Evolutionary conservation across 140 eudicot species (phyloP).

Genomic region (Anethum foeniculum): DNA sequence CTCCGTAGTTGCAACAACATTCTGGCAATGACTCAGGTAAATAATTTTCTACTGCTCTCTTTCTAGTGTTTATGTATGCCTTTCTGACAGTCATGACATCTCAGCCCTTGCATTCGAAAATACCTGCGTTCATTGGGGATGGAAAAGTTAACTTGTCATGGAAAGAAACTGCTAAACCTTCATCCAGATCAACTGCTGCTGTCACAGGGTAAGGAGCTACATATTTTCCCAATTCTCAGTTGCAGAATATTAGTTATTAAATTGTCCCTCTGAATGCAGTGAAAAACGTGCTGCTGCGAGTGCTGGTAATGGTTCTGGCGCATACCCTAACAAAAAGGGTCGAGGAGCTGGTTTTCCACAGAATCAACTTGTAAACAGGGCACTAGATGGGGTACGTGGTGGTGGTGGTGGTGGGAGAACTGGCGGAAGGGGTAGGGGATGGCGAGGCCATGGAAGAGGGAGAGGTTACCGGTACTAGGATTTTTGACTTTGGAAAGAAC

Average conservation of each 20-base stretch:
- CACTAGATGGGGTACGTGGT: constrained; percentile 36
- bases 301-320: constrained; percentile 36
- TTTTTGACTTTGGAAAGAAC: not conserved
- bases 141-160: constrained; percentile 45
- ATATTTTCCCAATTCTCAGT: not conserved
- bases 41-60: not conserved
- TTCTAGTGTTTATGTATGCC: not conserved
- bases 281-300: constrained; percentile 30
- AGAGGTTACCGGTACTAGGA: constrained; percentile 22
- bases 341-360: constrained; percentile 41
- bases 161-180: constrained; percentile 43
- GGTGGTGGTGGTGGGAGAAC: constrained; percentile 31
- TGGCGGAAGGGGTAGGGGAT: constrained; percentile 32
- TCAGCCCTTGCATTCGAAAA: constrained; percentile 49
- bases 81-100: not conserved
- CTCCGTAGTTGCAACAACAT: constrained; percentile 54
- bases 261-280: constrained; percentile 21
- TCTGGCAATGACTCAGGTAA: constrained; percentile 57
- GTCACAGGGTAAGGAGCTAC: constrained; percentile 36
- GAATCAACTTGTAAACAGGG: constrained; percentile 49
- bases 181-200: constrained; percentile 23
- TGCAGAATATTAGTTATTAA: not conserved
- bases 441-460: constrained; percentile 56
- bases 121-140: constrained; percentile 52
- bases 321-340: constrained; percentile 32